Base-by-base conservation (phyloP, 1,284 basidiomycete species). In the Cryptococcus deneoformans region DNA sequence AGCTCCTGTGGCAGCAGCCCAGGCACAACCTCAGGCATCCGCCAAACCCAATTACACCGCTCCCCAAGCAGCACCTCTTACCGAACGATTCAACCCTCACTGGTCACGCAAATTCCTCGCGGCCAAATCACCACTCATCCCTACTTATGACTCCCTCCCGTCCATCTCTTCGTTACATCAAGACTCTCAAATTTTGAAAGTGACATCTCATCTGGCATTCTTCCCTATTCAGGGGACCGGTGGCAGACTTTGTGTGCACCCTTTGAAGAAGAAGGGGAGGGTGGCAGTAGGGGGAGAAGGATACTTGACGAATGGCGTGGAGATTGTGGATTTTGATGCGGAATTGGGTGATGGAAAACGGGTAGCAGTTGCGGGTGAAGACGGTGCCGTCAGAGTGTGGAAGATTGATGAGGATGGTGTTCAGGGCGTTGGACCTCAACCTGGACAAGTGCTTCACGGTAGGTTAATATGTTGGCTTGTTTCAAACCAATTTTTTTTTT, bases 201-300 rank as follows among this genome's bases (percentile, higher is more conserved):
- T 68, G 2, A 76, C 76, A 2, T 55, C 63, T 0, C 8, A 63
- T 6, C 67, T 73, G 43, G 68, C 78, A 3, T 71, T 79, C 64
- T 79, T 79, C 67, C 79, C 79, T 3, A 71, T 80, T 24, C 69
- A 77, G 10, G 79, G 80, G 1, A 72, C 79, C 0, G 80, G 80
- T 11, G 80, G 80, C 0, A 63, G 78, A n/a, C 60, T 81, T 11
- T 76, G 67, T 2, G 70, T 78, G 1, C 79, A 80, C 59, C 67
- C 77, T 0, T 50, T 79, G 14, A 50, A 57, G 3, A 66, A 72
- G 50, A 79, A 74, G 56, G 79, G 79, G 0, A 63, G 80, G 9
- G 58, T 81, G 37, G 69, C 73, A 0, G 55, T 61, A n/a, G 72
- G 73, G 5, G 72, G 71, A 11, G 63, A 69, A 46, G 71, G 71